A percentile compares a stretch with the other conserved stretches of the same genome.
Evolutionary conservation across 2,329 filamentous ascomycete species (phyloP).

Genomic region (Xylaria sp.): DNA sequence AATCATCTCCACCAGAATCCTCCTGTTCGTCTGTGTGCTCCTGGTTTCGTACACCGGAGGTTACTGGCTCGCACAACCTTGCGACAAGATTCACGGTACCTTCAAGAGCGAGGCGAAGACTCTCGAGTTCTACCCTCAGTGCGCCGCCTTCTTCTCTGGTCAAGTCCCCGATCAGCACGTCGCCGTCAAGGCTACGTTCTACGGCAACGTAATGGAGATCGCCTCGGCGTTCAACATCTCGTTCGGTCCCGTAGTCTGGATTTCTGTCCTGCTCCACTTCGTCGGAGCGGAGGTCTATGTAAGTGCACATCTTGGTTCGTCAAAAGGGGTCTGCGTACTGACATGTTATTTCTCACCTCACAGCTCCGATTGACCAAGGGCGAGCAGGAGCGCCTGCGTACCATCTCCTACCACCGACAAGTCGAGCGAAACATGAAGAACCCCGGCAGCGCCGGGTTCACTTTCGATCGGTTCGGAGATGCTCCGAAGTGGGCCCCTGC

Average conservation of each 20-base stretch:
- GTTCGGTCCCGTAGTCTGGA: constrained; percentile 51
- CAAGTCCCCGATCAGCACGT: constrained; percentile 25
- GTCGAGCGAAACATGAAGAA: too few species aligned
- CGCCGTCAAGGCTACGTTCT: constrained; percentile 33
- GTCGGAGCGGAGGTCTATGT: constrained; percentile 46
- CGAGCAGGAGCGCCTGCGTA: too few species aligned
- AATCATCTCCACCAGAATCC: constrained; percentile 49
- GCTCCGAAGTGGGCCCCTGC: too few species aligned
- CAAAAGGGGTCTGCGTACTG: too few species aligned
- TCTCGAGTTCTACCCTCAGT: constrained; percentile 40
- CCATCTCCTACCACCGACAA: too few species aligned
- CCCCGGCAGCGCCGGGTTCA: too few species aligned
- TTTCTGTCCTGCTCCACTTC: constrained; percentile 47
- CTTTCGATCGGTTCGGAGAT: too few species aligned
- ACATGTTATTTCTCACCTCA: too few species aligned
- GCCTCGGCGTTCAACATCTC: constrained; percentile 41
- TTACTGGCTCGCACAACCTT: constrained; percentile 35
- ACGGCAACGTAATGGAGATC: constrained; percentile 28
- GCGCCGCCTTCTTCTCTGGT: constrained; percentile 35
- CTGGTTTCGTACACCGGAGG: constrained; percentile 12
- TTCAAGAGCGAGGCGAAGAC: constrained; percentile 29
- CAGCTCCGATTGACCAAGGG: too few species aligned
- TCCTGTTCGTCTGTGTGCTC: constrained; percentile 37
- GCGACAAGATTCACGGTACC: constrained; percentile 44
- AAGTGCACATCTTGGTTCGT: constrained; percentile 17